Percentiles rank a stretch among this genome's conserved stretches.
Evolutionary conservation across 2,329 filamentous ascomycete species (phyloP).

Genomic region (Tothia fuscella): DNA sequence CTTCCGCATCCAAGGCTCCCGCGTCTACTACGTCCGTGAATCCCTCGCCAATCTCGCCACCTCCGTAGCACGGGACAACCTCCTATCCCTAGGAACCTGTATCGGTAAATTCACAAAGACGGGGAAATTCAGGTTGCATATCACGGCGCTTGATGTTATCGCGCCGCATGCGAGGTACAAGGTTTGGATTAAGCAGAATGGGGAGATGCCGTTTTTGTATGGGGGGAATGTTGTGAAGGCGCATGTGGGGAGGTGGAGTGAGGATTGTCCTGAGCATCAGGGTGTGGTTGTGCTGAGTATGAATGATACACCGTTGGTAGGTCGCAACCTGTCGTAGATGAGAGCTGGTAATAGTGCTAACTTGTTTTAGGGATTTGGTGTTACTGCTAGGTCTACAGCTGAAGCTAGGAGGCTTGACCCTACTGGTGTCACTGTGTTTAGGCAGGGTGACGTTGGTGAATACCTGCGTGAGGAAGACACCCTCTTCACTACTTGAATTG

Average conservation of each 20-base stretch:
- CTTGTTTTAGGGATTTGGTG: constrained; percentile 64
- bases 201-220: constrained; percentile 95
- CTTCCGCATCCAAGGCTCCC: constrained; percentile 56
- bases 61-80: constrained; percentile 66
- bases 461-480: constrained; percentile 75
- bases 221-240: constrained; percentile 80
- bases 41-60: constrained; percentile 86
- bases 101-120: constrained; percentile 94
- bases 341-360: neutral
- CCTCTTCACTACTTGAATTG: constrained; percentile 45
- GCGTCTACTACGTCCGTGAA: constrained; percentile 86
- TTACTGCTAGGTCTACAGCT: constrained; percentile 76
- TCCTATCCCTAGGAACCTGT: constrained; percentile 82
- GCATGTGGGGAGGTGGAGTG: constrained; percentile 71
- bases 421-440: constrained; percentile 77
- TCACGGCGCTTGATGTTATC: constrained; percentile 82
- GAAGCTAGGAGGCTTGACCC: constrained; percentile 79
- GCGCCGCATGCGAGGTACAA: constrained; percentile 89
- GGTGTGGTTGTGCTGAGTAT: constrained; percentile 84
- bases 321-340: constrained; percentile 14
- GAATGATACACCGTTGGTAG: constrained; percentile 69
- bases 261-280: constrained; percentile 87
- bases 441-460: constrained; percentile 89
- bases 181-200: constrained; percentile 93
- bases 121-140: constrained; percentile 87